Evolutionary conservation across 78 protist species (phyloP).

Genomic region (Dictyostelium capitatum): DNA sequence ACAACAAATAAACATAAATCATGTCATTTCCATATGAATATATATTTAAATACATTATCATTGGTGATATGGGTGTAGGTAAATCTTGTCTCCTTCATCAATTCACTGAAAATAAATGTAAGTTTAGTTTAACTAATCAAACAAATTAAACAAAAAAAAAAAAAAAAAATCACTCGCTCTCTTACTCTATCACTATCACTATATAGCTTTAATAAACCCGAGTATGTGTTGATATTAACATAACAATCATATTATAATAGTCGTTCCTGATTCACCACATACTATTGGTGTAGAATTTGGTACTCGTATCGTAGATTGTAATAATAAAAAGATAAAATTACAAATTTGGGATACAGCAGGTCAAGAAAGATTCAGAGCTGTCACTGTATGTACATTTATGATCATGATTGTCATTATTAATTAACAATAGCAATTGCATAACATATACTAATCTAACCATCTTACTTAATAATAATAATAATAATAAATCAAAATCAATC

Average conservation of each 20-base stretch:
- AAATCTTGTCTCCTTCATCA: conserved; percentile 92
- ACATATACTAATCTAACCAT: too few species aligned
- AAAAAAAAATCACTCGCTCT: too few species aligned
- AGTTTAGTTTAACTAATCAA: background rate
- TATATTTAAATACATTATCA: conserved; percentile 94
- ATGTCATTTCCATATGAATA: conserved; percentile 77
- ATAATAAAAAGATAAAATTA: conserved; percentile 83
- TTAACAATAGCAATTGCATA: too few species aligned
- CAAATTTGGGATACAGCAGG: conserved; percentile 90
- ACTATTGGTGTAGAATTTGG: conserved; percentile 97
- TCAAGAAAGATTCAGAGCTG: conserved; percentile 79
- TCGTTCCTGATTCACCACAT: conserved; percentile 86
- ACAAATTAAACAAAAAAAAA: background rate
- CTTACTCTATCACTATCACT: too few species aligned
- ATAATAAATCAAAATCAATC: background rate
- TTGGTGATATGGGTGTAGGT: conserved; percentile 96
- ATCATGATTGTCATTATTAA: too few species aligned
- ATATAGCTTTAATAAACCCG: too few species aligned
- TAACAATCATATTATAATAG: background rate
- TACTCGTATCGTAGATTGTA: conserved; percentile 85
- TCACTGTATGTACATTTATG: conserved; percentile 47
- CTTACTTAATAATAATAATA: too few species aligned
- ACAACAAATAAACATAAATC: background rate
- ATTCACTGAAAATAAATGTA: conserved; percentile 92
- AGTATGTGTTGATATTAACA: too few species aligned